These are phyloP conservation scores for Claviceps sp. DNA, from an alignment of 2,329 filamentous ascomycete species.

Conservation along the genomic window DNA sequence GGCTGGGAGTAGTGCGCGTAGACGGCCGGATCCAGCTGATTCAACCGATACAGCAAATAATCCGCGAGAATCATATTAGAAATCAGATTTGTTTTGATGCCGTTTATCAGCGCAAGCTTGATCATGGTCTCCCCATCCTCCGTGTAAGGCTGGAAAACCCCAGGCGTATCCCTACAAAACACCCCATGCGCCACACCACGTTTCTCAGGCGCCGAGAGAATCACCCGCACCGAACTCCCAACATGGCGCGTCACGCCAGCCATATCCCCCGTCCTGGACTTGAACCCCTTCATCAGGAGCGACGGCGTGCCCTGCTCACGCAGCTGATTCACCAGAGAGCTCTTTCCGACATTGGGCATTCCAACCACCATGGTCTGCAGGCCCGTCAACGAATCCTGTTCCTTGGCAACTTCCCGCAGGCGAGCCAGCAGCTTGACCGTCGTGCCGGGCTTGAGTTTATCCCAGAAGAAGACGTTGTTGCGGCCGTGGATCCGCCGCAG, in stretches of 20 bases:
- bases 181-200: slow-evolving; percentile 44
- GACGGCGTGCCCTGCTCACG: slow-evolving; percentile 58
- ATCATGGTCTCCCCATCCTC: slow-evolving; percentile 78
- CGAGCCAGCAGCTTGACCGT: slow-evolving; percentile 26
- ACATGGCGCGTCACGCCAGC: slow-evolving; percentile 86
- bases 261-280: slow-evolving; percentile 64
- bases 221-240: slow-evolving; percentile 67
- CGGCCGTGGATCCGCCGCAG: slow-evolving; percentile 22
- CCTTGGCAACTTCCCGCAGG: slow-evolving; percentile 18
- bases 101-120: slow-evolving; percentile 82
- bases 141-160: slow-evolving; percentile 90
- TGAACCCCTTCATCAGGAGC: background rate
- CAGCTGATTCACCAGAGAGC: slow-evolving; percentile 79
- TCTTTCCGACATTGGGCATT: slow-evolving; percentile 97
- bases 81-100: slow-evolving; percentile 81
- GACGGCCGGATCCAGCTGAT: slow-evolving; percentile 45
- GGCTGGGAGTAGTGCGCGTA: slow-evolving; percentile 53
- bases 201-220: slow-evolving; percentile 29
- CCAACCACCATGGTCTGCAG: slow-evolving; percentile 78
- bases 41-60: slow-evolving; percentile 78
- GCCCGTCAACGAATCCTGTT: slow-evolving; percentile 54
- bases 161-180: slow-evolving; percentile 83
- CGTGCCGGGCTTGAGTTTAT: slow-evolving; percentile 19
- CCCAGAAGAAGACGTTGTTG: slow-evolving; percentile 28
- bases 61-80: slow-evolving; percentile 68